phyloP scores from a whole-genome alignment of 1,284 basidiomycete species.

The Naganishia sp. region DNA sequence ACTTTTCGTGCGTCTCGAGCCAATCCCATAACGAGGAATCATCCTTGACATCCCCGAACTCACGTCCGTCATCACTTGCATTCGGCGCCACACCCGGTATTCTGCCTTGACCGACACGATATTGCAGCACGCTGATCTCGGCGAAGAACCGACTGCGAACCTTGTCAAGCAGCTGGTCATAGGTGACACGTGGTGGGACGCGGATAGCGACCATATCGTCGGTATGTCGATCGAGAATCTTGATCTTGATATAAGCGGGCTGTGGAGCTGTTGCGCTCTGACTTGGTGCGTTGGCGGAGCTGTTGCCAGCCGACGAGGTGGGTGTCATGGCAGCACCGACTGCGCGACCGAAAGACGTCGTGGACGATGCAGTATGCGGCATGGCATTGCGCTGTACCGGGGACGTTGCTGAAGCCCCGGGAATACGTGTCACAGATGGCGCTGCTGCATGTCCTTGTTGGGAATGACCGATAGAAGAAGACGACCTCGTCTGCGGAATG shows the following conservation, averaged over 20 bases:
- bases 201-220: constrained; percentile 96
- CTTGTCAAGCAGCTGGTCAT: constrained; percentile 83
- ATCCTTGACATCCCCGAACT: constrained; percentile 66
- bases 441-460: constrained; percentile 11
- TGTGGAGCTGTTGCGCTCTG: constrained; percentile 43
- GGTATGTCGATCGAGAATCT: constrained; percentile 87
- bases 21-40: constrained; percentile 75
- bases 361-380: constrained; percentile 15
- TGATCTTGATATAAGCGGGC: constrained; percentile 92
- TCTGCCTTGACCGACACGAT: constrained; percentile 62
- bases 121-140: constrained; percentile 70
- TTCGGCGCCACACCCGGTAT: constrained; percentile 33
- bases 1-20: constrained; percentile 81
- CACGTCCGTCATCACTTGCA: constrained; percentile 54
- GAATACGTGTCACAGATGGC: constrained; percentile 7
- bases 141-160: constrained; percentile 80
- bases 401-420: constrained; percentile 21
- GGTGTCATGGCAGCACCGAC: neutral
- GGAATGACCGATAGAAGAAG: constrained; percentile 11
- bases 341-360: neutral
- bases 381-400: constrained; percentile 7
- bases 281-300: constrained; percentile 15
- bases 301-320: constrained; percentile 3
- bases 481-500: constrained; percentile 3
- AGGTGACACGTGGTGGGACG: constrained; percentile 90